phyloP scores from a whole-genome alignment of 805 yeast genomes.

The Spathaspora gorwiae region DNA sequence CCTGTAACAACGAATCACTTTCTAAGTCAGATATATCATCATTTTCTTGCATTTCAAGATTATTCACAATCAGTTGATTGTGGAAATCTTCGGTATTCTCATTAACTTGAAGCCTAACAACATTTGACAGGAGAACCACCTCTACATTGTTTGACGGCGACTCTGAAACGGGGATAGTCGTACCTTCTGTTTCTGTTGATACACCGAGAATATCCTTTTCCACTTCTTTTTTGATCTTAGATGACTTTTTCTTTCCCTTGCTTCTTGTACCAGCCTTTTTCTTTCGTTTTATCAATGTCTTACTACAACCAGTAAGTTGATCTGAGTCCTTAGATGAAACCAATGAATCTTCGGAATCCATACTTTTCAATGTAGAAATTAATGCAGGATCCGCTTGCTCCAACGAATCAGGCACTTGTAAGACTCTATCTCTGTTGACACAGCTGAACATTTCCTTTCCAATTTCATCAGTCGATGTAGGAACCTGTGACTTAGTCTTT shows the following conservation, averaged over 20 bases:
- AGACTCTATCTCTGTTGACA: neutral
- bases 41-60: neutral
- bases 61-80: too few species aligned
- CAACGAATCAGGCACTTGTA: neutral
- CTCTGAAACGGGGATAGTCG: too few species aligned
- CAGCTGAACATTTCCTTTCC: neutral
- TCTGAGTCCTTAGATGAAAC: too few species aligned
- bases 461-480: too few species aligned
- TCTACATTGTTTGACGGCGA: too few species aligned
- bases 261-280: neutral
- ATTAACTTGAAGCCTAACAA: too few species aligned
- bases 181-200: too few species aligned
- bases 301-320: too few species aligned
- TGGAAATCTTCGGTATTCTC: too few species aligned
- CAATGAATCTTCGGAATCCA: too few species aligned
- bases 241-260: neutral
- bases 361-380: too few species aligned
- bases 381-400: neutral
- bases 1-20: conserved; percentile 4
- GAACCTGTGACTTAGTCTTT: neutral
- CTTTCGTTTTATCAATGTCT: neutral
- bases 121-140: too few species aligned
- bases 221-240: neutral
- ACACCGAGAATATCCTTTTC: neutral
- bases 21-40: conserved; percentile 6